Percentiles rank a stretch among this genome's conserved stretches.
These are phyloP conservation scores for Takashimella tepidaria DNA, from an alignment of 1,284 basidiomycete species.

Conservation along the genomic window DNA sequence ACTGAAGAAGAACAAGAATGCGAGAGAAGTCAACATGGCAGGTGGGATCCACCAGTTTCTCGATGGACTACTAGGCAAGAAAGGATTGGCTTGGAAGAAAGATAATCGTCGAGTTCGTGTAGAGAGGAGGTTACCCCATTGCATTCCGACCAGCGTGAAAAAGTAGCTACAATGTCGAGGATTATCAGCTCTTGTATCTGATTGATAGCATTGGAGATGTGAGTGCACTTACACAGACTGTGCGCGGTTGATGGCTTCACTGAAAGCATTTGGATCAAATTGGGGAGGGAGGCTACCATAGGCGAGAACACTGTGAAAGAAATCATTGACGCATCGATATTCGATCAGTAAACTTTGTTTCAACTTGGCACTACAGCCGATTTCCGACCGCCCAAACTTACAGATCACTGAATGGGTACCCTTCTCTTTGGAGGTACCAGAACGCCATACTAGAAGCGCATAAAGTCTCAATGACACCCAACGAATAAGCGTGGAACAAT, in stretches of 20 bases:
- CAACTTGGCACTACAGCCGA: no score
- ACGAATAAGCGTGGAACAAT: slow-evolving; percentile 62
- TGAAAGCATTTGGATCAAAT: slow-evolving; percentile 38
- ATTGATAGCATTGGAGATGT: no score
- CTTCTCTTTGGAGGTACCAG: slow-evolving; percentile 53
- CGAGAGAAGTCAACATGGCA: slow-evolving; percentile 52
- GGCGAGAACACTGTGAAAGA: slow-evolving; percentile 46
- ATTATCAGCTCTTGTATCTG: no score
- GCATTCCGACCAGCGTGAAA: slow-evolving; percentile 63
- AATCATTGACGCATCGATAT: neutral
- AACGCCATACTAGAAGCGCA: slow-evolving; percentile 53
- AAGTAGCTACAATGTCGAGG: slow-evolving; percentile 50
- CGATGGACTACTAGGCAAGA: slow-evolving; percentile 34
- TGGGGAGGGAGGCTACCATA: slow-evolving; percentile 51
- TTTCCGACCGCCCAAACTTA: slow-evolving; percentile 15
- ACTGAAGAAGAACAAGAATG: slow-evolving; percentile 55
- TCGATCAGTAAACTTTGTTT: neutral
- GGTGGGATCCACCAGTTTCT: slow-evolving; percentile 52
- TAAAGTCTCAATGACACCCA: slow-evolving; percentile 57
- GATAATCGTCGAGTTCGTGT: slow-evolving; percentile 54
- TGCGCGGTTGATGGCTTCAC: slow-evolving; percentile 50
- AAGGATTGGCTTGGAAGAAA: slow-evolving; percentile 52
- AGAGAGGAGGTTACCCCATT: slow-evolving; percentile 58
- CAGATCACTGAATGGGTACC: slow-evolving; percentile 56
- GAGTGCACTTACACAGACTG: slow-evolving; percentile 54